Conservation (phyloP, 805 yeast species). For the Zygosaccharomyces bisporus region DNA sequence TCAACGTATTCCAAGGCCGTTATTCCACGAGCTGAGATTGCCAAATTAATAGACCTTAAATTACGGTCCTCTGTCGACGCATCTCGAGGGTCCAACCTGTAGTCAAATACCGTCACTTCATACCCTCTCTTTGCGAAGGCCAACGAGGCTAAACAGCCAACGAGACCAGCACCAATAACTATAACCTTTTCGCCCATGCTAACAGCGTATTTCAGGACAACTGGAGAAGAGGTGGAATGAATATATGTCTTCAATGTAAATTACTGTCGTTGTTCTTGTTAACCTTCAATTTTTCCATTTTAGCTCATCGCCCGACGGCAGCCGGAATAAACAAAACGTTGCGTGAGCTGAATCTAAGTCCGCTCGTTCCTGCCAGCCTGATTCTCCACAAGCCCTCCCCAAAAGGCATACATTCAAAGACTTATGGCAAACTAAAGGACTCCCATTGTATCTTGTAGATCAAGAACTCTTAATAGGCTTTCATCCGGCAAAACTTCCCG, state of each 20-base stretch:
- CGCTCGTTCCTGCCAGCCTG: not conserved
- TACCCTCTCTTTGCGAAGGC: slow-evolving; percentile 72
- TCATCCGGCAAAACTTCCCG: not conserved
- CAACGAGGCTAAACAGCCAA: slow-evolving; percentile 81
- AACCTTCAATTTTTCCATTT: not conserved
- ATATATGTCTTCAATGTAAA: not conserved
- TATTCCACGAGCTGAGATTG: slow-evolving; percentile 83
- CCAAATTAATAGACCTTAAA: slow-evolving; percentile 75
- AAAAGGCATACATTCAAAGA: not conserved
- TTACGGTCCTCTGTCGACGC: slow-evolving; percentile 36
- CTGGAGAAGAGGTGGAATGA: not conserved
- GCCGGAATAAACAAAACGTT: not conserved
- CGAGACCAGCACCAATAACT: slow-evolving; percentile 86
- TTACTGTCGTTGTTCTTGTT: not conserved
- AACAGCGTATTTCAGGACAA: not conserved
- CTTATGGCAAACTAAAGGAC: no score
- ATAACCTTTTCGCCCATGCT: slow-evolving; percentile 40
- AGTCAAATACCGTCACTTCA: slow-evolving; percentile 67
- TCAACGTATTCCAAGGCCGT: slow-evolving; percentile 63
- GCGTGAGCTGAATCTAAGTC: not conserved
- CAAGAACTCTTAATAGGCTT: not conserved
- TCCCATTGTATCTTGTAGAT: not conserved
- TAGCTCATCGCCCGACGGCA: slow-evolving; percentile 1
- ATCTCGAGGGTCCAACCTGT: slow-evolving; percentile 62
- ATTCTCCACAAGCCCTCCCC: not conserved